Base-by-base conservation (phyloP, 176 grass and related monocot species). In the Ampelocalamus luodianensis region DNA sequence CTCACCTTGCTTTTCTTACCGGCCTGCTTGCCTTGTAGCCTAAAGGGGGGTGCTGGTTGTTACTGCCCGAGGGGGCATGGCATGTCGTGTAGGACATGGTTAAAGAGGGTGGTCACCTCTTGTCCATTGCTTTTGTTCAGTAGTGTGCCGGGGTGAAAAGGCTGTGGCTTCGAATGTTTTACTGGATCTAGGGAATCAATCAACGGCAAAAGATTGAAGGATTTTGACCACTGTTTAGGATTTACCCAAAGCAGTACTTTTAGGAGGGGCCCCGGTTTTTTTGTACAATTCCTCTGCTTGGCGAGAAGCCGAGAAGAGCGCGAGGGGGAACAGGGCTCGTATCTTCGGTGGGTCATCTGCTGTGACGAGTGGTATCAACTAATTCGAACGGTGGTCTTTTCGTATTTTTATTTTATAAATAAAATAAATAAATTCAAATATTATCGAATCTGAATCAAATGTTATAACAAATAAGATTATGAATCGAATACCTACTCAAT, bases 191-290 rank as follows among this genome's bases (percentile, higher is more conserved):
- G 85, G 48, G 48, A 16, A 49, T 15, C 76, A 55, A 73, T 16
- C 42, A 53, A 50, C 43, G 44, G 32, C 17, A 3, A 74, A 77
- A 77, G 83, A 18, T 37, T 9, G 23, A 68, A 5, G 63, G 34
- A 60, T 80, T 72, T 90, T 82, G 88, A 86, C 78, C 72, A 56
- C 83, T 74, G 59, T 46, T 74, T 10, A 68, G 46, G 54, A 56
- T 10, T 56, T n/a, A 22, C 54, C 17, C 50, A 7, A 54, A 54
- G 16, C 51, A 54, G 6, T 20, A 5, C 5, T 54, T 54, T 54
- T 18, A 20, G 51, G 51, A 54, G 18, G 53, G 29, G 13, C 0
- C 1, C 9, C 22, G 10, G 44, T 42, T 22, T 49, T 49, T 15
- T 15, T 5, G 46, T 15, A 3, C 49, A 51, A 51, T 51, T 6